Evolutionary conservation across 2,329 filamentous ascomycete species (phyloP).

Genomic region (Aspergillus japonicus): DNA sequence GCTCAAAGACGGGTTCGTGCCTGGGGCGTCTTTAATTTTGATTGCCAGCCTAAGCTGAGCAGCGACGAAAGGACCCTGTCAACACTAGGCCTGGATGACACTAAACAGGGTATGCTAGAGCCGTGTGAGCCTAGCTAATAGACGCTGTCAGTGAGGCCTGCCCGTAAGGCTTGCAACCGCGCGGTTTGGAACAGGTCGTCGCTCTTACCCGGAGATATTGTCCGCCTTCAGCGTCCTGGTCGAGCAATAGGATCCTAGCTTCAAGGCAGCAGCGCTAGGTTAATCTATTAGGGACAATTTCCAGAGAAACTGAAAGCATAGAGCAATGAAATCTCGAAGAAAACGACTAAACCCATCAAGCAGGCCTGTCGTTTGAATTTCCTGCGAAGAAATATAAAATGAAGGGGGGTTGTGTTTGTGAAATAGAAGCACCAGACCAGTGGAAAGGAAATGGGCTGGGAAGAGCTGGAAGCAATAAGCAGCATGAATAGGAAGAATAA

Average conservation of each 20-base stretch:
- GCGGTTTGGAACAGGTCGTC: slow-evolving; percentile 12
- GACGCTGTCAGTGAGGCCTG: slow-evolving; percentile 7
- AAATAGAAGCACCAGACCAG: background rate
- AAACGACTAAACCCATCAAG: background rate
- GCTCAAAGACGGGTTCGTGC: slow-evolving; percentile 15
- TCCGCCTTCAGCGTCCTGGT: background rate
- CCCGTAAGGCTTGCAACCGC: slow-evolving; percentile 12
- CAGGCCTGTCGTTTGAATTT: background rate
- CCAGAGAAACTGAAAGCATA: background rate
- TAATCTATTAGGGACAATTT: background rate
- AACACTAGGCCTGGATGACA: slow-evolving; percentile 15
- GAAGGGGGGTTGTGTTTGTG: background rate
- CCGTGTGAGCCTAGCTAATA: slow-evolving; percentile 13
- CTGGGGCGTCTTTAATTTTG: slow-evolving; percentile 17
- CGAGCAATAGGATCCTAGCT: slow-evolving; percentile 5
- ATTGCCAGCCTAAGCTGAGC: slow-evolving; percentile 22
- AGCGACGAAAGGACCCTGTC: slow-evolving; percentile 24
- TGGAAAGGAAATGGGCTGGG: slow-evolving; percentile 2
- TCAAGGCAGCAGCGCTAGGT: background rate
- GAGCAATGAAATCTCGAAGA: background rate
- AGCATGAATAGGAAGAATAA: background rate
- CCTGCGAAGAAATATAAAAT: background rate
- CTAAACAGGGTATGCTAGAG: slow-evolving; percentile 18
- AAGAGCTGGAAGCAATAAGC: slow-evolving; percentile 12
- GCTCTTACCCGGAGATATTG: slow-evolving; percentile 5